Evolutionary conservation across 768 basidiomycete genomes (phyloP).

Genomic region (Cytidiella melzeri): DNA sequence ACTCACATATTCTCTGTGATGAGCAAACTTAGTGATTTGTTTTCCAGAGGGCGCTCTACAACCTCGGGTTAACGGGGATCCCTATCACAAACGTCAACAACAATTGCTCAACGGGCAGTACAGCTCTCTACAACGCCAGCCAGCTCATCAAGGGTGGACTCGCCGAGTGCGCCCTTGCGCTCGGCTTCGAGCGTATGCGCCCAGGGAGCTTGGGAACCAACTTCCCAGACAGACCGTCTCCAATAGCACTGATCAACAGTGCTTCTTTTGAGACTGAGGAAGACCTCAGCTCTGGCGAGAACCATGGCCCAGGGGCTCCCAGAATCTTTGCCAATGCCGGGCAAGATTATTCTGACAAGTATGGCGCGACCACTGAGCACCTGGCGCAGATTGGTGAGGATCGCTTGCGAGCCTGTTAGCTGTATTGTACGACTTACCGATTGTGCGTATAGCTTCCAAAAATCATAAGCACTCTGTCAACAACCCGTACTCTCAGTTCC

Average conservation of each 20-base stretch:
- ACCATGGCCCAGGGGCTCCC: slow-evolving; percentile 65
- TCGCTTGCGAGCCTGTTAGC: background rate
- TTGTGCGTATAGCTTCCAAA: slow-evolving; percentile 53
- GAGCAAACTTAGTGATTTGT: background rate
- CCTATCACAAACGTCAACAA: slow-evolving; percentile 87
- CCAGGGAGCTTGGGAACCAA: slow-evolving; percentile 66
- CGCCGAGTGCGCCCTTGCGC: slow-evolving; percentile 69
- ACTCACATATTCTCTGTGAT: background rate
- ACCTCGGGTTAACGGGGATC: slow-evolving; percentile 77
- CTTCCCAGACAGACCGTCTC: slow-evolving; percentile 48
- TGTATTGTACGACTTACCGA: background rate
- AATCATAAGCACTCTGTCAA: slow-evolving; percentile 78
- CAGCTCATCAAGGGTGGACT: slow-evolving; percentile 64
- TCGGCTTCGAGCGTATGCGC: slow-evolving; percentile 84
- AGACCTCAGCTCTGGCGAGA: slow-evolving; percentile 39
- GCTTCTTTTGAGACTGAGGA: slow-evolving; percentile 44
- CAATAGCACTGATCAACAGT: slow-evolving; percentile 40
- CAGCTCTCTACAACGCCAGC: slow-evolving; percentile 72
- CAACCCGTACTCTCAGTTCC: slow-evolving; percentile 85
- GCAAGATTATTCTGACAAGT: slow-evolving; percentile 72
- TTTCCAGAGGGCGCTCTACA: slow-evolving; percentile 67
- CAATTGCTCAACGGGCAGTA: slow-evolving; percentile 79
- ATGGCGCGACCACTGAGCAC: slow-evolving; percentile 59
- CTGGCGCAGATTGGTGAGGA: slow-evolving; percentile 70
- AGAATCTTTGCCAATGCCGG: slow-evolving; percentile 69